Evolutionary conservation across 1,284 basidiomycete genomes (phyloP).

Genomic region (Cryptococcus deneoformans): DNA sequence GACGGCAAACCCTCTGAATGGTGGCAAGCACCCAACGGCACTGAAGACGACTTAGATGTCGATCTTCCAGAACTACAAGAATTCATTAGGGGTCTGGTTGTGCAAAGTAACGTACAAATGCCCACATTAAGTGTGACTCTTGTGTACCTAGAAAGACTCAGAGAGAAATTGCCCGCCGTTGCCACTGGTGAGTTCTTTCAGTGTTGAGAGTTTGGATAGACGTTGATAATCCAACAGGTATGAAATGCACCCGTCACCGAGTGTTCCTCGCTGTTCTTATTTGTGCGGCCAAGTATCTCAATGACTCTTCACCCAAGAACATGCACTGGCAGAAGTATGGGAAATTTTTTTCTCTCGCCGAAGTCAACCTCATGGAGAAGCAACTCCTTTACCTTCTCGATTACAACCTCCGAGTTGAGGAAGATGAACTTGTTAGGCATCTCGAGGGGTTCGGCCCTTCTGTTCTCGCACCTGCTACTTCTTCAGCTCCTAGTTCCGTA

Average conservation of each 20-base stretch:
- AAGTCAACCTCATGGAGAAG: conserved; percentile 94
- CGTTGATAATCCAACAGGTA: conserved; percentile 55
- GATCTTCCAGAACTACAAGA: conserved; percentile 68
- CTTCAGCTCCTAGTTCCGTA: conserved; percentile 1
- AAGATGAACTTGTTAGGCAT: conserved; percentile 69
- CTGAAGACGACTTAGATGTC: conserved; percentile 27
- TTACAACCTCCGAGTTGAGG: conserved; percentile 53
- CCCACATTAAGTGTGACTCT: conserved; percentile 91
- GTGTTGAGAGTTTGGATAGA: neutral
- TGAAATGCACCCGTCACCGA: conserved; percentile 90
- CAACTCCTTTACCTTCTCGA: conserved; percentile 86
- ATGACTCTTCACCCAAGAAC: conserved; percentile 95
- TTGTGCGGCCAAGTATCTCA: conserved; percentile 95
- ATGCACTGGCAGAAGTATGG: conserved; percentile 83
- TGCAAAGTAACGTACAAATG: conserved; percentile 84
- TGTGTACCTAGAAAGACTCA: conserved; percentile 86
- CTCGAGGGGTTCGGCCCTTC: conserved; percentile 65
- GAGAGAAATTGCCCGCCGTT: conserved; percentile 73
- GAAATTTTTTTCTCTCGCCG: conserved; percentile 57
- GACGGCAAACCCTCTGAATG: conserved; percentile 41
- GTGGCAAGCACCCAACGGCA: conserved; percentile 39
- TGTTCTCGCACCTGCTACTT: conserved; percentile 5
- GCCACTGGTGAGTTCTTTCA: conserved; percentile 65
- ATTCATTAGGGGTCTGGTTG: conserved; percentile 82
- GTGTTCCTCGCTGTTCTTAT: conserved; percentile 96